Evolutionary conservation across 768 basidiomycete genomes (phyloP), one percentile per base, ranked within the genome.

Genomic region (Boletus bicolor): DNA sequence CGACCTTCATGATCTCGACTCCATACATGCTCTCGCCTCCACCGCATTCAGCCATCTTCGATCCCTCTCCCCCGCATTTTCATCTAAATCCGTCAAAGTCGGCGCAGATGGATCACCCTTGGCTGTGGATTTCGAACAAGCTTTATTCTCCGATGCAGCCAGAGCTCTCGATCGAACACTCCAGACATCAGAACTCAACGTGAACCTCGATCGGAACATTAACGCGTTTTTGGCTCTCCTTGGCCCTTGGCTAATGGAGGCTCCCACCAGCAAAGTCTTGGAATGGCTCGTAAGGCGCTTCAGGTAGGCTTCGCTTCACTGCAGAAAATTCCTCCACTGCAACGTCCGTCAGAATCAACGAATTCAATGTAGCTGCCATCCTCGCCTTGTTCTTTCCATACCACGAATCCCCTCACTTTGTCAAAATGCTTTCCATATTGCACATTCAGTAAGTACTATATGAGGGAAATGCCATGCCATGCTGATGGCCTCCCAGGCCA

Each of bases 281-380:
- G 97, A 99, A 66, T 99, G 96, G 96, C 81, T 98, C 26, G 92
- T 98, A 4, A 78, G 91, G 64, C 78, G 94, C 54, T 97, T 98
- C 73, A 86, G 95, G 95, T 92, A 60, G 41, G 83, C 15, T 5
- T 48, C 3, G 1, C 56, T 15, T n/a, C 10, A 3, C 53, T 52
- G 9, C 32, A 5, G 5, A 14, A 28, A n/a, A 24, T 12, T 37
- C 44, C 55, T 44, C 12, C 48, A 43, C 32, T 44, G 7, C 39
- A 47, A 60, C 28, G 3, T 39, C 26, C 38, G 11, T 51, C 17
- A 98, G 96, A 68, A 84, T 98, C 28, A 82, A 98, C 66, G 94
- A 98, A 68, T 93, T 98, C 76, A 97, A 98, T 64, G 79, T 95
- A 51, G 81, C 87, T 51, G 79, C 81, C 24, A 67, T 94, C 28